A percentile compares a stretch with the other conserved stretches of the same genome.
Conservation (phyloP, 164 flowering plant species). For the Warburgia ugandensis region DNA sequence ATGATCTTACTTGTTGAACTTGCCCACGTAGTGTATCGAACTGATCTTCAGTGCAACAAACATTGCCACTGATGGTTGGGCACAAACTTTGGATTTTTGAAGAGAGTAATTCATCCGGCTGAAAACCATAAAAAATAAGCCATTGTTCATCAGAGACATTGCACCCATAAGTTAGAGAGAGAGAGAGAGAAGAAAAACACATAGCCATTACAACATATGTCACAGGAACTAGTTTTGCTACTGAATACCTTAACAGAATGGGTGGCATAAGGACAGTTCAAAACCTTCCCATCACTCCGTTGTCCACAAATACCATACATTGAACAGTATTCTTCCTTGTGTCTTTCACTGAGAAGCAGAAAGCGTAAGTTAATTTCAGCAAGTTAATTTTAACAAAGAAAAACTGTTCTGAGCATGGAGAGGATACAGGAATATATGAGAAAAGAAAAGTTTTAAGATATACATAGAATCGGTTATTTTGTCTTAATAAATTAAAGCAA, state of each 20-base stretch:
- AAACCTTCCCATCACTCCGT: constrained; percentile 74
- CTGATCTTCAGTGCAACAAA: constrained; percentile 84
- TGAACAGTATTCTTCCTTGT: constrained; percentile 70
- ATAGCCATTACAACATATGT: too few species aligned
- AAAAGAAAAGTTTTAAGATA: too few species aligned
- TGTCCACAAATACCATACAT: constrained; percentile 90
- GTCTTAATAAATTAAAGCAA: too few species aligned
- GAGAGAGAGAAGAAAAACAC: not conserved
- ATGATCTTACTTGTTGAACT: constrained; percentile 79
- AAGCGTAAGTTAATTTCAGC: not conserved
- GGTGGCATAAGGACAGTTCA: constrained; percentile 72
- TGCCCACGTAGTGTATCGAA: constrained; percentile 77
- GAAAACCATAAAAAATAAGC: constrained; percentile 8
- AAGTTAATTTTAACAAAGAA: too few species aligned
- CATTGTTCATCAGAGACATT: not conserved
- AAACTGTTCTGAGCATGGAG: too few species aligned
- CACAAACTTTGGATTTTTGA: constrained; percentile 91
- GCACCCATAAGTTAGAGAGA: not conserved
- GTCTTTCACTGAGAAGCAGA: constrained; percentile 37
- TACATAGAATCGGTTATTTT: too few species aligned
- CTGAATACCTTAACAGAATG: constrained; percentile 75
- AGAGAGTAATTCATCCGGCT: constrained; percentile 88
- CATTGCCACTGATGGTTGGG: constrained; percentile 88
- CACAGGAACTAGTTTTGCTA: not conserved
- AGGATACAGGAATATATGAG: too few species aligned